A percentile compares a stretch with the other conserved stretches of the same genome.
These are phyloP conservation scores for Verticillium longisporum DNA, from an alignment of 2,329 filamentous ascomycete species.

Conservation along the genomic window DNA sequence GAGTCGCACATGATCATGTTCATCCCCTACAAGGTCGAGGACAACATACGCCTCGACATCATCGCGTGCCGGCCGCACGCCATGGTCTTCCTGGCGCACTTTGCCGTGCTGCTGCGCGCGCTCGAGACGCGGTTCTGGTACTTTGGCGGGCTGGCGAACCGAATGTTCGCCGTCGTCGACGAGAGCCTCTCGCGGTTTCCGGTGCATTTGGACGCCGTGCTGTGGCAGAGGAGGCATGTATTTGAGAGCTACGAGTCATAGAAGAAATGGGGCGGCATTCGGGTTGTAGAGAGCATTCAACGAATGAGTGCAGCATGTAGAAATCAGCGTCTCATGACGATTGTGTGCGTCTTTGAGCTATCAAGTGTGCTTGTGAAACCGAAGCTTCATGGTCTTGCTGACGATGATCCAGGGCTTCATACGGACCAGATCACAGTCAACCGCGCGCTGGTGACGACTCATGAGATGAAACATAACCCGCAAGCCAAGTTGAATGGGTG, in stretches of 20 bases:
- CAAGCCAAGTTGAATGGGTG: too few species aligned
- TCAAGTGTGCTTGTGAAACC: too few species aligned
- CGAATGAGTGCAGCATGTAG: too few species aligned
- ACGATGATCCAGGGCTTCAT: too few species aligned
- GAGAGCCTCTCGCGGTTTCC: neutral
- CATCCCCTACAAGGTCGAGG: conserved; percentile 18
- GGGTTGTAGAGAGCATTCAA: too few species aligned
- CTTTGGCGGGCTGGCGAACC: conserved; percentile 17
- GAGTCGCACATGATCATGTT: conserved; percentile 15
- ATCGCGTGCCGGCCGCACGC: conserved; percentile 15
- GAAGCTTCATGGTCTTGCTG: too few species aligned
- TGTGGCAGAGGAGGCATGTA: conserved; percentile 6
- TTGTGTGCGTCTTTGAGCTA: too few species aligned
- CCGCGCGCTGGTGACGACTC: too few species aligned
- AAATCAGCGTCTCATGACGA: too few species aligned
- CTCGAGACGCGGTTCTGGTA: conserved; percentile 20
- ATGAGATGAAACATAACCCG: too few species aligned
- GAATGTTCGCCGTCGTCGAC: conserved; percentile 15
- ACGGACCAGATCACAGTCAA: too few species aligned
- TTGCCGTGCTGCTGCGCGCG: conserved; percentile 15
- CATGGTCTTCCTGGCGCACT: conserved; percentile 18
- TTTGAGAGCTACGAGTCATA: conserved; percentile 1
- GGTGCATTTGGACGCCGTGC: neutral
- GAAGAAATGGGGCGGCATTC: too few species aligned
- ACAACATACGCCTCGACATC: conserved; percentile 19